A percentile compares a stretch with the other conserved stretches of the same genome.
These are phyloP conservation scores for Scheffersomyces illinoinensis DNA, from an alignment of 1,139 yeast genomes.

Conservation along the genomic window DNA sequence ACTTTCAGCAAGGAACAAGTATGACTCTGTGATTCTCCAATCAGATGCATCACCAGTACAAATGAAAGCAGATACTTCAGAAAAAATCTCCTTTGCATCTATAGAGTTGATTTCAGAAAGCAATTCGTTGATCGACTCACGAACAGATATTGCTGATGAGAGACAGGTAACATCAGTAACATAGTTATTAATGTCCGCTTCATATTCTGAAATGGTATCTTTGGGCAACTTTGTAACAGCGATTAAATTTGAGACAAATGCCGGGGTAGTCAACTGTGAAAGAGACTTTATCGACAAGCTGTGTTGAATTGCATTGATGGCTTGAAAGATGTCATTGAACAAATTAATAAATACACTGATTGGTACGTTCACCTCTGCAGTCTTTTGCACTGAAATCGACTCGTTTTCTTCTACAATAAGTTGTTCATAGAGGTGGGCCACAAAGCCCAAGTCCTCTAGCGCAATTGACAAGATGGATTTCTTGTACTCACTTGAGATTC, in stretches of 20 bases:
- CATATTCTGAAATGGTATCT: slow-evolving; percentile 32
- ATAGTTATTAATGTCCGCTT: slow-evolving; percentile 62
- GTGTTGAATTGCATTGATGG: slow-evolving; percentile 30
- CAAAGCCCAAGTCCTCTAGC: slow-evolving; percentile 22
- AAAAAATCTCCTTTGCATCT: slow-evolving; percentile 35
- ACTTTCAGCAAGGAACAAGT: slow-evolving; percentile 39
- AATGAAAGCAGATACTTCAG: slow-evolving; percentile 9
- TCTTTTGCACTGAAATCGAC: slow-evolving; percentile 5
- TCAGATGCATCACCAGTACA: slow-evolving; percentile 2
- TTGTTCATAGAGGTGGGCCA: slow-evolving; percentile 16
- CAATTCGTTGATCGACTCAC: slow-evolving; percentile 57
- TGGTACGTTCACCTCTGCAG: slow-evolving; percentile 19
- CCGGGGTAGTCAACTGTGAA: slow-evolving; percentile 6
- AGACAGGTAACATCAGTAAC: slow-evolving; percentile 76
- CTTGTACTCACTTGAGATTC: slow-evolving; percentile 21
- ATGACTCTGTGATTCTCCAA: slow-evolving; percentile 36
- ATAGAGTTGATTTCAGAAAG: slow-evolving; percentile 42
- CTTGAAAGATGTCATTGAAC: slow-evolving; percentile 23
- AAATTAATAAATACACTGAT: slow-evolving; percentile 12
- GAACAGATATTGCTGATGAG: slow-evolving; percentile 43
- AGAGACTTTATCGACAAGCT: slow-evolving; percentile 17
- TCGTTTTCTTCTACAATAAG: slow-evolving; percentile 11
- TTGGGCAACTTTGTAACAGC: slow-evolving; percentile 26
- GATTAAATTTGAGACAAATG: slow-evolving; percentile 24
- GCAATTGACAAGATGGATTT: slow-evolving; percentile 14